Conservation (phyloP, 2,329 filamentous ascomycete genomes). For the Sporothrix globosa region DNA sequence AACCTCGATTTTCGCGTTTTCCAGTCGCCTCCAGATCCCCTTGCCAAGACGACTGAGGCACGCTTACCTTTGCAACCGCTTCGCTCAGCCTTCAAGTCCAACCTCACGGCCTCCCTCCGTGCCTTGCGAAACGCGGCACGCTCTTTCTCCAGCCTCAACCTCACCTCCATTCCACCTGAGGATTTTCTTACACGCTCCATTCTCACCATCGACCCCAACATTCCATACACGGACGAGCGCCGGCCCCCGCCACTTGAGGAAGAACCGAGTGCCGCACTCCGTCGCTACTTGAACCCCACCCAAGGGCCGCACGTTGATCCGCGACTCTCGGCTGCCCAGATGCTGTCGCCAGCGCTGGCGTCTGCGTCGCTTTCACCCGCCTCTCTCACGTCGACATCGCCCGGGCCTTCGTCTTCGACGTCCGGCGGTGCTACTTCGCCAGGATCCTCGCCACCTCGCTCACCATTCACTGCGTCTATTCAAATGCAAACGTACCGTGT, state of each 20-base stretch:
- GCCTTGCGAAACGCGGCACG: conserved; percentile 66
- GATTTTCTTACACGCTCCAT: conserved; percentile 70
- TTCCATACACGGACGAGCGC: conserved; percentile 69
- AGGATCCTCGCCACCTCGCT: conserved; percentile 33
- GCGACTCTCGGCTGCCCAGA: conserved; percentile 36
- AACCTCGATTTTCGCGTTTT: conserved; percentile 56
- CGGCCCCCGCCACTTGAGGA: conserved; percentile 65
- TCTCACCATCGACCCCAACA: conserved; percentile 66
- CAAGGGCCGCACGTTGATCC: conserved; percentile 54
- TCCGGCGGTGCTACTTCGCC: not conserved
- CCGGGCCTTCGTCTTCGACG: conserved; percentile 32
- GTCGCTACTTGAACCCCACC: conserved; percentile 69
- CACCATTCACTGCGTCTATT: conserved; percentile 65
- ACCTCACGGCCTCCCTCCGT: conserved; percentile 67
- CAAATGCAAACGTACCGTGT: conserved; percentile 73
- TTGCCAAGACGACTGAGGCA: conserved; percentile 29
- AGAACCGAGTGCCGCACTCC: conserved; percentile 66
- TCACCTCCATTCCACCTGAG: conserved; percentile 66
- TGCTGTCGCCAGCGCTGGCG: conserved; percentile 29
- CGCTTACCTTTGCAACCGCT: conserved; percentile 51
- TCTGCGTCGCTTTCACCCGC: conserved; percentile 7
- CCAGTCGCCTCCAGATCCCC: conserved; percentile 41
- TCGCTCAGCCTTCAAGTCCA: conserved; percentile 67
- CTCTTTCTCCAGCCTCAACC: conserved; percentile 64
- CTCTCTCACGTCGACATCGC: conserved; percentile 31